phyloP scores from a whole-genome alignment of 306 rosid genomes.

The Prunus dulcis region DNA sequence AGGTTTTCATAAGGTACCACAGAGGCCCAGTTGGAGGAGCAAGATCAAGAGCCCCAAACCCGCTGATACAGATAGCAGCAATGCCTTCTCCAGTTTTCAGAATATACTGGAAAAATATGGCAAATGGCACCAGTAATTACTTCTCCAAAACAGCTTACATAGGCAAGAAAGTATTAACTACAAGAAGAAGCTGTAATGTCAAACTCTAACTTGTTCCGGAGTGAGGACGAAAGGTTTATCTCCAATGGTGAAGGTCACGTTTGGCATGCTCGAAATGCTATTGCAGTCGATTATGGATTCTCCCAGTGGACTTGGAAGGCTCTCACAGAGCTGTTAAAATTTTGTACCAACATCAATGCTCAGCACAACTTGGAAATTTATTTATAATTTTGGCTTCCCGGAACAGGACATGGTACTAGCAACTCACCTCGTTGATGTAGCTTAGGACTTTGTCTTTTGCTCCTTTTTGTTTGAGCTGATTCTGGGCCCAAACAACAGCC shows the following conservation, averaged over 20 bases:
- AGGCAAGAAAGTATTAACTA: neutral
- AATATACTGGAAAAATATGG: conserved; percentile 55
- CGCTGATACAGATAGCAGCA: conserved; percentile 65
- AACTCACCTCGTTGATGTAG: conserved; percentile 61
- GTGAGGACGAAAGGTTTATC: conserved; percentile 54
- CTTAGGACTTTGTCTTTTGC: conserved; percentile 58
- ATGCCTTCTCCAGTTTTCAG: conserved; percentile 70
- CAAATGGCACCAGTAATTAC: conserved; percentile 9
- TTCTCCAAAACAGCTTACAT: neutral
- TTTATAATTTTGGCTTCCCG: conserved; percentile 5
- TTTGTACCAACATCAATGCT: conserved; percentile 17
- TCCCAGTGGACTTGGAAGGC: conserved; percentile 79
- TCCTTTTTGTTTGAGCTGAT: conserved; percentile 53
- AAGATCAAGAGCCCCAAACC: conserved; percentile 71
- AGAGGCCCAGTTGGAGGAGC: conserved; percentile 78
- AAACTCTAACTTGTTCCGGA: conserved; percentile 66
- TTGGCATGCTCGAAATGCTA: conserved; percentile 57
- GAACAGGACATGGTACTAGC: conserved; percentile 1
- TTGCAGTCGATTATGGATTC: conserved; percentile 60
- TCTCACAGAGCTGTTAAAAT: conserved; percentile 60
- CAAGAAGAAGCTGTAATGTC: neutral
- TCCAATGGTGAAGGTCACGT: conserved; percentile 69
- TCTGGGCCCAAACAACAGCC: conserved; percentile 78
- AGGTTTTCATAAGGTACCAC: conserved; percentile 43
- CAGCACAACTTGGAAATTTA: conserved; percentile 4